phyloP scores from a whole-genome alignment of 768 basidiomycete genomes.

The Cyathus striatus region DNA sequence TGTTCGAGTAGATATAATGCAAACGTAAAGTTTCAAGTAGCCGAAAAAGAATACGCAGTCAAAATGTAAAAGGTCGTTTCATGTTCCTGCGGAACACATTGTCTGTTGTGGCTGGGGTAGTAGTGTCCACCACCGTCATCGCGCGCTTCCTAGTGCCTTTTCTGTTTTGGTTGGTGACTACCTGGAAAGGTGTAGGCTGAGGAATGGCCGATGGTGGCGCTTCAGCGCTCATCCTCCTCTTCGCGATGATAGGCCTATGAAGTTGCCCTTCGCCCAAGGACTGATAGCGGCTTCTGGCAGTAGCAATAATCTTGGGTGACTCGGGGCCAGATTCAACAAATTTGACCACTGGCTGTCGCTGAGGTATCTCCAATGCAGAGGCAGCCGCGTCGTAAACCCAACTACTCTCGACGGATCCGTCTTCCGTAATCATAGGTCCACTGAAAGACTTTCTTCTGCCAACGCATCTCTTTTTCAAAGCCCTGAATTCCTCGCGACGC shows the following conservation, averaged over 20 bases:
- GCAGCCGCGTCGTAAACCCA: slow-evolving; percentile 53
- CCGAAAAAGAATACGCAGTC: not conserved
- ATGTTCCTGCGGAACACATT: slow-evolving; percentile 5
- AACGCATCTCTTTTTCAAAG: slow-evolving; percentile 52
- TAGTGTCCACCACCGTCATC: slow-evolving; percentile 11
- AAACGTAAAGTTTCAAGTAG: not conserved
- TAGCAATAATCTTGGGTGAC: too few species aligned
- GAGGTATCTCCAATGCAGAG: slow-evolving; percentile 31
- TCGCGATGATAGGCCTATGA: slow-evolving; percentile 3
- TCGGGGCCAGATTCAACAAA: too few species aligned
- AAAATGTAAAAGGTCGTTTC: slow-evolving; percentile 10
- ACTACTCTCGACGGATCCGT: slow-evolving; percentile 14
- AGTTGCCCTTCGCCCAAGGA: not conserved
- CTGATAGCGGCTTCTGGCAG: slow-evolving; percentile 3
- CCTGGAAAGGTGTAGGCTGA: not conserved
- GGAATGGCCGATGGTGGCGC: slow-evolving; percentile 3
- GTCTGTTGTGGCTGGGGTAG: not conserved
- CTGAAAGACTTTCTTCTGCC: slow-evolving; percentile 42
- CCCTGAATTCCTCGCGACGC: slow-evolving; percentile 22
- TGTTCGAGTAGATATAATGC: not conserved
- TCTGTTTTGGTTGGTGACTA: not conserved
- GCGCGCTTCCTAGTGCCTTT: slow-evolving; percentile 8
- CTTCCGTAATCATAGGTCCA: slow-evolving; percentile 19
- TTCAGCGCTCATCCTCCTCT: slow-evolving; percentile 12
- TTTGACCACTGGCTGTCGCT: slow-evolving; percentile 5